Conservation (phyloP, 2,329 filamentous ascomycete genomes). For the Colletotrichum aenigma region DNA sequence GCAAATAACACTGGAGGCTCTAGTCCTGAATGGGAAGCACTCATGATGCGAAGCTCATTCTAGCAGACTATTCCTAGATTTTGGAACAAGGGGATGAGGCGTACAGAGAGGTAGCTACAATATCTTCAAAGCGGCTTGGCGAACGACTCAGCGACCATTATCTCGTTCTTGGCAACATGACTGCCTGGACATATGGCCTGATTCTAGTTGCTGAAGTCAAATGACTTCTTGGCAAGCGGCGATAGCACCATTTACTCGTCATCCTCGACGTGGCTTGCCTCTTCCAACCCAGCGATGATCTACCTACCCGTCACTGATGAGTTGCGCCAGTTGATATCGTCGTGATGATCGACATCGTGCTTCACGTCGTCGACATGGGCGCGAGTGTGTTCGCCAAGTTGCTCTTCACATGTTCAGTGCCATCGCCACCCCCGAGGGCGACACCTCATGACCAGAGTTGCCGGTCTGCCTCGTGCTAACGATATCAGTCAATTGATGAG, state of each 20-base stretch:
- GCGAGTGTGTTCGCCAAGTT: neutral
- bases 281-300: neutral
- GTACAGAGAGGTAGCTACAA: neutral
- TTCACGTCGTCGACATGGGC: neutral
- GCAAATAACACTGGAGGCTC: neutral
- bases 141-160: neutral
- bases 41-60: neutral
- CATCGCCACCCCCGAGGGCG: neutral
- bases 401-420: neutral
- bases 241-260: neutral
- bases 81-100: neutral
- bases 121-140: neutral
- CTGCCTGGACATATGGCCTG: neutral
- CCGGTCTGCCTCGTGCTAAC: neutral
- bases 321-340: neutral
- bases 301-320: neutral
- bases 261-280: neutral
- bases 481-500: neutral
- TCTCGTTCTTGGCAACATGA: neutral
- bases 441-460: neutral
- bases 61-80: neutral
- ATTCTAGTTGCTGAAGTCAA: neutral
- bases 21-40: neutral
- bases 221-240: neutral
- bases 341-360: neutral